These are phyloP conservation scores for Arthrobotrys musiformis DNA, from an alignment of 2,329 filamentous ascomycete genomes.

Conservation along the genomic window DNA sequence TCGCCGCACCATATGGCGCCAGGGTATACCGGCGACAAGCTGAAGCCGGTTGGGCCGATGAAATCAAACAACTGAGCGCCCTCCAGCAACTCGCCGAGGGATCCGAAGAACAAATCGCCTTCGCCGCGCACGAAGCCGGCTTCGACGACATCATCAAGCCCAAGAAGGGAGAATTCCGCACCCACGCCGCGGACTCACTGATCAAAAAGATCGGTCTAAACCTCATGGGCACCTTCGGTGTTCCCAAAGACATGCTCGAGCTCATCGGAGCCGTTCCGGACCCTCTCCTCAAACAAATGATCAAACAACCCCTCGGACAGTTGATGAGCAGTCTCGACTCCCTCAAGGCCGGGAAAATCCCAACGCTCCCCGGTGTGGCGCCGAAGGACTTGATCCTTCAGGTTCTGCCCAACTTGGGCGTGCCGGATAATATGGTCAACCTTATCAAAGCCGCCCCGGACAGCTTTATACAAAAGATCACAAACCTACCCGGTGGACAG, in stretches of 20 bases:
- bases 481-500: conserved; percentile 6
- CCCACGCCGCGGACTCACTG: not conserved
- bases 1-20: conserved; percentile 11
- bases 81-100: conserved; percentile 8
- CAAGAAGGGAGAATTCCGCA: not conserved
- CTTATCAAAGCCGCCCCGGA: conserved; percentile 41
- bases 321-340: conserved; percentile 4
- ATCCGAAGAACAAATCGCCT: not conserved
- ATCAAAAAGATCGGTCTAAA: conserved; percentile 30
- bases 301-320: conserved; percentile 23
- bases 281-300: conserved; percentile 28
- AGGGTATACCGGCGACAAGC: not conserved
- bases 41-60: not conserved
- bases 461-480: conserved; percentile 17
- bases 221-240: conserved; percentile 23
- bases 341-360: conserved; percentile 26
- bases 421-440: conserved; percentile 16
- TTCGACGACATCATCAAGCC: not conserved
- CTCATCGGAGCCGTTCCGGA: conserved; percentile 44
- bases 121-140: not conserved
- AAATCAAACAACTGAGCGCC: conserved; percentile 1
- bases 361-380: conserved; percentile 8
- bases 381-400: conserved; percentile 37
- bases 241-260: conserved; percentile 31
- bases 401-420: conserved; percentile 38